phyloP scores from a whole-genome alignment of 2,329 filamentous ascomycete species.

The Trichoderma koningii region DNA sequence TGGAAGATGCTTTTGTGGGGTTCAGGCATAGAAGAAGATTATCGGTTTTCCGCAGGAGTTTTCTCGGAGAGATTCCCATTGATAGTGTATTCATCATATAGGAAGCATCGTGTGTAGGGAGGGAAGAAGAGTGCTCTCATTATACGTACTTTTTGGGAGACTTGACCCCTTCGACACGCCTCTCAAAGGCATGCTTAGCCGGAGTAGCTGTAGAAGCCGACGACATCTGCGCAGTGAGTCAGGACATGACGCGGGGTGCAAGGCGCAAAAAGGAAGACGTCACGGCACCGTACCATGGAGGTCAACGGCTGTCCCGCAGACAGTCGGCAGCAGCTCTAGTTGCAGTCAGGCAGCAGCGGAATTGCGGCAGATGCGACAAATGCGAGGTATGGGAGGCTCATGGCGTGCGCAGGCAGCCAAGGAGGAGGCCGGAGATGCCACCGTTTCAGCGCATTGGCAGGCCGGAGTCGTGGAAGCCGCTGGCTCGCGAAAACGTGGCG shows the following conservation, averaged over 20 bases:
- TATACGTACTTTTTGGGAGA: conserved; percentile 80
- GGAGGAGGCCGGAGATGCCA: conserved; percentile 24
- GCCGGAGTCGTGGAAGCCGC: conserved; percentile 26
- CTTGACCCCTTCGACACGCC: conserved; percentile 79
- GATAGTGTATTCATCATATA: conserved; percentile 80
- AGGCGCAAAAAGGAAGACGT: background rate
- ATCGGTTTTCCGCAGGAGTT: conserved; percentile 85
- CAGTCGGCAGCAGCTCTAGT: conserved; percentile 23
- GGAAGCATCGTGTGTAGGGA: conserved; percentile 32
- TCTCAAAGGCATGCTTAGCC: conserved; percentile 73
- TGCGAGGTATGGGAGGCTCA: conserved; percentile 9
- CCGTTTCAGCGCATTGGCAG: conserved; percentile 31
- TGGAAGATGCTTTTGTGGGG: background rate
- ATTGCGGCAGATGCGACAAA: background rate
- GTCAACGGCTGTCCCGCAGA: conserved; percentile 26
- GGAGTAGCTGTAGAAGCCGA: conserved; percentile 73
- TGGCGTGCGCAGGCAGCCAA: conserved; percentile 30
- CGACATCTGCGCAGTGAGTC: conserved; percentile 56
- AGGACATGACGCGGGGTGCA: conserved; percentile 22
- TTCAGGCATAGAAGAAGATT: conserved; percentile 58
- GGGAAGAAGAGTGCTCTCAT: background rate
- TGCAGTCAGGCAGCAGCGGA: conserved; percentile 24
- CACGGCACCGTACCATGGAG: conserved; percentile 29
- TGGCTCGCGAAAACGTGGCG: conserved; percentile 12
- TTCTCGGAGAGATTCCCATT: conserved; percentile 99